A percentile compares a stretch with the other conserved stretches of the same genome.
phyloP scores from a whole-genome alignment of 2,329 filamentous ascomycete species.

The Fusarium austroafricanum region DNA sequence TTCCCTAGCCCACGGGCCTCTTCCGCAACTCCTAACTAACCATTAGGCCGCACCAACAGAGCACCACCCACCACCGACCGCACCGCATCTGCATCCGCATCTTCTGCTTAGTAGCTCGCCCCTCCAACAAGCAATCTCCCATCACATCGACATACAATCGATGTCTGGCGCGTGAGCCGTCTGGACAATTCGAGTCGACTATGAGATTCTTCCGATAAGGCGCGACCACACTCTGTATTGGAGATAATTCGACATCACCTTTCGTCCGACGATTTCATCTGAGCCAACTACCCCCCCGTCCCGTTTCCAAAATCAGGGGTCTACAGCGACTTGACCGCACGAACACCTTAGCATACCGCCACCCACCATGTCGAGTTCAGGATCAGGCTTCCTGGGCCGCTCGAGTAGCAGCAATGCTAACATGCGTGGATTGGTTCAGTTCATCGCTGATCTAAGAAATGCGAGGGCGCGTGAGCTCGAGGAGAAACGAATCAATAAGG shows the following conservation, averaged over 20 bases:
- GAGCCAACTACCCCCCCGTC: conserved; percentile 23
- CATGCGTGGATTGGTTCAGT: conserved; percentile 91
- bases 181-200: conserved; percentile 45
- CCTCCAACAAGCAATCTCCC: conserved; percentile 44
- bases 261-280: conserved; percentile 20
- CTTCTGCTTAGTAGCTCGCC: conserved; percentile 40
- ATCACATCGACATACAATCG: conserved; percentile 43
- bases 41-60: conserved; percentile 34
- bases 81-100: conserved; percentile 40
- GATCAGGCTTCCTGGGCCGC: conserved; percentile 72
- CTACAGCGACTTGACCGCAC: conserved; percentile 36
- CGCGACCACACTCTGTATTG: conserved; percentile 42
- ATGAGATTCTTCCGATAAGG: conserved; percentile 49
- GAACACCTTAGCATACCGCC: conserved; percentile 21
- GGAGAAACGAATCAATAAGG: conserved; percentile 99
- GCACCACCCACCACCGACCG: conserved; percentile 30
- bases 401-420: conserved; percentile 74
- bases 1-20: conserved; percentile 36
- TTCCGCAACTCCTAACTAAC: conserved; percentile 39
- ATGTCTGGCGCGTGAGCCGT: conserved; percentile 46
- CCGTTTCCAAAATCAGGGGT: conserved; percentile 40
- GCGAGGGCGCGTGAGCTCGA: conserved; percentile 94
- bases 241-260: conserved; percentile 30
- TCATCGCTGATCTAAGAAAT: conserved; percentile 96
- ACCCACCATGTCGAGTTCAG: conserved; percentile 65